Base-by-base conservation (phyloP, 2,329 filamentous ascomycete species). In the Ramichloridium luteum region DNA sequence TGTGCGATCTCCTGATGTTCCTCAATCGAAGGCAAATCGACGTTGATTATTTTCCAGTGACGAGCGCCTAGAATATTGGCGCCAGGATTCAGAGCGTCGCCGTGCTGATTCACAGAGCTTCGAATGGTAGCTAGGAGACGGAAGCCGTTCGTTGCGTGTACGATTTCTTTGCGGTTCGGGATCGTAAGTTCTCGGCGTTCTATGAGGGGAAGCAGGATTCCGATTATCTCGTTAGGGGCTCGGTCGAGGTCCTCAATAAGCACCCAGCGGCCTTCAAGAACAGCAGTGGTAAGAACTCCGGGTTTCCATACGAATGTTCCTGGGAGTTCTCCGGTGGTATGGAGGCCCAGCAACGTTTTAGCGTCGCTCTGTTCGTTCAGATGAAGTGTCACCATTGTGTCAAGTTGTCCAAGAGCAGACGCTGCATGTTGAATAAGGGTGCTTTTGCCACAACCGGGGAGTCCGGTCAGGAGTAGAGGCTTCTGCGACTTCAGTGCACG, bases 291-390 rank as follows among this genome's bases (percentile, higher is more conserved):
- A 45, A 99, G 64, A 13, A 96, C 82, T 58, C 90, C 90, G 3
- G 90, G 74, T 37, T 82, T 75, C 90, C 90, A 99, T 30, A 74
- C 72, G 53, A 98, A 98, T 6, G 82, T 86, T 2, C 86, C 86
- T 1, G 85, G 86, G 38, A 78, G 80, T 11, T 80, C 74, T 36
- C 85, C 86, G 13, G 85, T 90, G 1, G 88, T 82, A 58, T 99
- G 96, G 53, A 96, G 74, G 3, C 90, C 90, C 40, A 98, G 74
- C 25, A 99, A 72, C 62, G 93, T 81, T 57, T 98, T 99, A 0
- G 88, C 86, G 58, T 99, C 90, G 2, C 86, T 96, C 57, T 99
- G 92, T 57, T 96, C 90, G 53, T 98, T 98, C 18, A 99, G 65
- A 57, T 98, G 88, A 16, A 99, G 67, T 3, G 88, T 96, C 31